Conservation (phyloP, 1,284 basidiomycete species). For the Apiotrichum veenhuisii region DNA sequence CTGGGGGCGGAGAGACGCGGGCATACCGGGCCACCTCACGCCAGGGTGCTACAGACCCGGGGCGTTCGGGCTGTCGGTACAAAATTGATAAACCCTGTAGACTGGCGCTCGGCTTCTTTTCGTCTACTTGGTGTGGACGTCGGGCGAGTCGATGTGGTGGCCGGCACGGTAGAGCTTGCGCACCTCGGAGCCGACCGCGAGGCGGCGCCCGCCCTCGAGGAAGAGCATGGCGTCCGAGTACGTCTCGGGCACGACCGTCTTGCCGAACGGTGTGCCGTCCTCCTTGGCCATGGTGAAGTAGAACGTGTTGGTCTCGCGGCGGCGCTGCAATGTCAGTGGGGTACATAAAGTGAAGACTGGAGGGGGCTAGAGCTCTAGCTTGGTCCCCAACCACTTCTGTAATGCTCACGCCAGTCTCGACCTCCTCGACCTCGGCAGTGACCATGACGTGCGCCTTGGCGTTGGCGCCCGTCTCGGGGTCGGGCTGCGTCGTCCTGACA, state of each 20-base stretch:
- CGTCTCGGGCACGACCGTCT: conserved; percentile 60
- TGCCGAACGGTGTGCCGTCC: conserved; percentile 48
- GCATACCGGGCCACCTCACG: too few species aligned
- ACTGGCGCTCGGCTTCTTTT: too few species aligned
- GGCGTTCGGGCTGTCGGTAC: too few species aligned
- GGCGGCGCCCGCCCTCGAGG: conserved; percentile 66
- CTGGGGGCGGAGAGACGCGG: too few species aligned
- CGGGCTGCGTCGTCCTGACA: conserved; percentile 42
- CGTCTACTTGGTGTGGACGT: neutral
- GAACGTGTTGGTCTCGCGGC: conserved; percentile 52
- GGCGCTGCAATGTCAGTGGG: conserved; percentile 25
- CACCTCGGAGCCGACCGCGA: conserved; percentile 47
- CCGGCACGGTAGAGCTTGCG: conserved; percentile 38
- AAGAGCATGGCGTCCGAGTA: conserved; percentile 72
- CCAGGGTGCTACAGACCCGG: too few species aligned
- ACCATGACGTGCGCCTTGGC: conserved; percentile 64
- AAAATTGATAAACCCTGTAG: too few species aligned
- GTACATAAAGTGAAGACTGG: too few species aligned
- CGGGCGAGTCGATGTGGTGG: neutral
- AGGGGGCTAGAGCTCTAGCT: too few species aligned
- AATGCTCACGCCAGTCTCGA: conserved; percentile 61
- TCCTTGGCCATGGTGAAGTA: conserved; percentile 48
- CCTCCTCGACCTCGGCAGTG: conserved; percentile 69
- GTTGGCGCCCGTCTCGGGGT: conserved; percentile 26
- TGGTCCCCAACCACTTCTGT: too few species aligned